Base-by-base conservation (phyloP, 352 stramenopile species). In the Phytophthora sp. region DNA sequence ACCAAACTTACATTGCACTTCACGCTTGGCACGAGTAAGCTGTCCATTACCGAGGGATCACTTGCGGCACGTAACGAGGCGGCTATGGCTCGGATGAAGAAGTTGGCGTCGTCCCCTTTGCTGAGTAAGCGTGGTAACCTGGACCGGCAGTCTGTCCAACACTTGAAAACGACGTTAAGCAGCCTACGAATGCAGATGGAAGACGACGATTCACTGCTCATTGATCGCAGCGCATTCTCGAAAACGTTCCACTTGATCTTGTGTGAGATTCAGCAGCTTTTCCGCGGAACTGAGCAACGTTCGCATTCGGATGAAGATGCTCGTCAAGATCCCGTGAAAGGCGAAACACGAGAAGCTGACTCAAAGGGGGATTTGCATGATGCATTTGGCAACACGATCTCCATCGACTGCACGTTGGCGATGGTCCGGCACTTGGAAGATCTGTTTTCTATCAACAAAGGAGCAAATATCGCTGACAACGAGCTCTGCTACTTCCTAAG, bases 401-500 rank as follows among this genome's bases (percentile, higher is more conserved):
- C 54, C 20, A 45, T 94, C 6, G 27, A 50, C 3, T 84, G 82
- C 50, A 81, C 76, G 2, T 44, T 90, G 51, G 73, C 82, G n/a
- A 61, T 46, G 7, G 76, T 92, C 18, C 65, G 63, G 16, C 62
- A 57, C 20, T 42, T 94, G 35, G 82, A 89, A 67, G 52, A 66
- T 27, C 44, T 94, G 31, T 80, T 91, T 57, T 79, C 73, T 21
- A 63, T 80, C 35, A 63, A 73, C 26, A 77, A 63, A 45, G 78
- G 81, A 21, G 53, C 74, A 15, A 71, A 73, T 36, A 51, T 72
- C 4, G 53, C 69, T n/a, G 74, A 91, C 47, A 88, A 87, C 53
- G 50, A 66, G 16, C 73, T 93, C 36, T 92, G 83, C 63, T 91
- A 89, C 56, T 94, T 91, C 33, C 69, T 92, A 12, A 69, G 83